phyloP scores from a whole-genome alignment of 176 grass and related monocot species.

The Canna indica region DNA sequence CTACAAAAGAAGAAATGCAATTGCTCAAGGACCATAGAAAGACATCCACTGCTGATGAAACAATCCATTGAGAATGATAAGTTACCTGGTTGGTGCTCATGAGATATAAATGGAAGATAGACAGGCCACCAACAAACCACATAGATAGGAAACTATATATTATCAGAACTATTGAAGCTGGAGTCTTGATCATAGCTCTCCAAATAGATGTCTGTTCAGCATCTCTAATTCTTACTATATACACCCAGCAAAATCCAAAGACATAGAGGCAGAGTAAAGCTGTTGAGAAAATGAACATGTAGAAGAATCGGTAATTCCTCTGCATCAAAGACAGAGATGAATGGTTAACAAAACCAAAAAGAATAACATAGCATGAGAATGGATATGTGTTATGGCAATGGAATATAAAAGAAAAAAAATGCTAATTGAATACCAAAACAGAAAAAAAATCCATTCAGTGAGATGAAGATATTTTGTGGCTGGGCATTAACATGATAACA shows the following conservation, averaged over 20 bases:
- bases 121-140: constrained; percentile 21
- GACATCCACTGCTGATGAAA: not conserved
- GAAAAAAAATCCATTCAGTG: not conserved
- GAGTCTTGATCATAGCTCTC: constrained; percentile 18
- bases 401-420: not conserved
- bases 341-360: not conserved
- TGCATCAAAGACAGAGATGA: constrained; percentile 2
- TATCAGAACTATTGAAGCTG: constrained; percentile 19
- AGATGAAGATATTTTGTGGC: not conserved
- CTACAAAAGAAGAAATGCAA: not conserved
- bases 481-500: not conserved
- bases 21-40: not conserved
- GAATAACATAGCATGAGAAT: not conserved
- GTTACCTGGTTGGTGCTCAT: constrained; percentile 22
- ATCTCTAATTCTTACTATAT: constrained; percentile 9
- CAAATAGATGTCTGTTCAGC: constrained; percentile 17
- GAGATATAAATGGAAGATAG: constrained; percentile 18
- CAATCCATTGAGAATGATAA: not conserved
- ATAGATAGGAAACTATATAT: constrained; percentile 10
- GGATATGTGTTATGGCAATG: not conserved
- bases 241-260: constrained; percentile 23
- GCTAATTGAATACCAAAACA: not conserved
- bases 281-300: constrained; percentile 21
- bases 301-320: constrained; percentile 21
- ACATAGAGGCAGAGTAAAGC: constrained; percentile 18